phyloP scores from a whole-genome alignment of 306 rosid genomes.

The Mimosa bimucronata region DNA sequence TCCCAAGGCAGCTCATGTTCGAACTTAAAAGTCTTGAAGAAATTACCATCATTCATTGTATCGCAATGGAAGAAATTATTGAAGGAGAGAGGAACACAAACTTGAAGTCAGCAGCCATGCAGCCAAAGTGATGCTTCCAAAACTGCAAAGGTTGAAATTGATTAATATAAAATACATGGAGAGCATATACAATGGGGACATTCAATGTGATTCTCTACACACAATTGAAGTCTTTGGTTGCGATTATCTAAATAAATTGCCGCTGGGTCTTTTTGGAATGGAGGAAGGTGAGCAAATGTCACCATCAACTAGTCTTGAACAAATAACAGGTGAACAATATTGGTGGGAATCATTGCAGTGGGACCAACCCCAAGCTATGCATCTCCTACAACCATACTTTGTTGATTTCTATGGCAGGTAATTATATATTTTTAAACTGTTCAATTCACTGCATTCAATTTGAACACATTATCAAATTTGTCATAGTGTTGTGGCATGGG shows the following conservation, averaged over 20 bases:
- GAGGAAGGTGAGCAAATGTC: not conserved
- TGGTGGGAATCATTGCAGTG: constrained; percentile 1
- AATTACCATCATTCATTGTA: not conserved
- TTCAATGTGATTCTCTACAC: constrained; percentile 4
- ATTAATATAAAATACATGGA: not conserved
- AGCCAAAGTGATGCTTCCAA: not conserved
- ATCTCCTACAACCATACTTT: not conserved
- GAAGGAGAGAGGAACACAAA: too few species aligned
- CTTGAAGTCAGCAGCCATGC: not conserved
- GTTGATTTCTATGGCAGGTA: not conserved
- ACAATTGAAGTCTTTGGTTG: not conserved
- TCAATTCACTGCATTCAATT: not conserved
- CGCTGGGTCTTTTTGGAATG: not conserved
- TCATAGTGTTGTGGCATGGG: not conserved
- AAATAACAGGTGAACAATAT: not conserved
- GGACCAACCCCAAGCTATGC: not conserved
- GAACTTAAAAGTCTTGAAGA: constrained; percentile 1
- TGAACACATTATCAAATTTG: not conserved
- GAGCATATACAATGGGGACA: not conserved
- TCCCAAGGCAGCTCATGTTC: not conserved
- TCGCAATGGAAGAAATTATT: not conserved
- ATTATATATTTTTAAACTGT: not conserved
- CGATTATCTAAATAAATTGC: not conserved
- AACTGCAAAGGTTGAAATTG: not conserved
- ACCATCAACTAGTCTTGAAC: not conserved